Conservation (phyloP, 257 asterid species). For the Solanum sejunctum region DNA sequence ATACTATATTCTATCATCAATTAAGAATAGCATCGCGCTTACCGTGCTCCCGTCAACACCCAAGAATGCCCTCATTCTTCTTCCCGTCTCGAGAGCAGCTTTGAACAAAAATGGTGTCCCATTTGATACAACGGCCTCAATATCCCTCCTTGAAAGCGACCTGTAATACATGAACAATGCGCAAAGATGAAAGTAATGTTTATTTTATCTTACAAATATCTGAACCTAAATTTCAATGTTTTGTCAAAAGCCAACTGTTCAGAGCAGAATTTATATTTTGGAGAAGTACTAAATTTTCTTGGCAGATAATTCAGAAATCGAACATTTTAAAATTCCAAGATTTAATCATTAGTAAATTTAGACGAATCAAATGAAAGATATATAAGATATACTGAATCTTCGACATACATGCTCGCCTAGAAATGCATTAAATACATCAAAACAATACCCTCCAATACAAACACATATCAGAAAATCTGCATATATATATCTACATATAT, state of each 20-base stretch:
- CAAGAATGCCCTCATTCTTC: slow-evolving; percentile 68
- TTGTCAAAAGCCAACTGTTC: neutral
- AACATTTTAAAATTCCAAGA: neutral
- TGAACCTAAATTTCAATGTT: neutral
- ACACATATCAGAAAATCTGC: neutral
- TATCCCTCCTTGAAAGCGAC: slow-evolving; percentile 58
- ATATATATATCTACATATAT: neutral
- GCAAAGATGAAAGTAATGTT: neutral
- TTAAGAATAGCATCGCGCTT: slow-evolving; percentile 6
- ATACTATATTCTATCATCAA: neutral
- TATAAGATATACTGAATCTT: neutral
- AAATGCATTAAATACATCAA: neutral
- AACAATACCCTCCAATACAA: neutral
- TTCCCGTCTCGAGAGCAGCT: slow-evolving; percentile 65
- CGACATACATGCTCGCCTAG: neutral
- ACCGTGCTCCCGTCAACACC: slow-evolving; percentile 49
- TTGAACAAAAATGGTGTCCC: slow-evolving; percentile 89
- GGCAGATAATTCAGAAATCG: neutral
- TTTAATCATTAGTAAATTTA: neutral
- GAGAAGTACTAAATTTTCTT: neutral
- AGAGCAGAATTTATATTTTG: neutral
- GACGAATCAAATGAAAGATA: neutral
- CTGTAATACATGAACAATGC: slow-evolving; percentile 18
- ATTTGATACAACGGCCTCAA: slow-evolving; percentile 58
- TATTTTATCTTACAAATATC: neutral